Percentiles rank a stretch among this genome's conserved stretches.
phyloP scores from a whole-genome alignment of 169 alveolate genomes.

The Plasmodium blacklocki region DNA sequence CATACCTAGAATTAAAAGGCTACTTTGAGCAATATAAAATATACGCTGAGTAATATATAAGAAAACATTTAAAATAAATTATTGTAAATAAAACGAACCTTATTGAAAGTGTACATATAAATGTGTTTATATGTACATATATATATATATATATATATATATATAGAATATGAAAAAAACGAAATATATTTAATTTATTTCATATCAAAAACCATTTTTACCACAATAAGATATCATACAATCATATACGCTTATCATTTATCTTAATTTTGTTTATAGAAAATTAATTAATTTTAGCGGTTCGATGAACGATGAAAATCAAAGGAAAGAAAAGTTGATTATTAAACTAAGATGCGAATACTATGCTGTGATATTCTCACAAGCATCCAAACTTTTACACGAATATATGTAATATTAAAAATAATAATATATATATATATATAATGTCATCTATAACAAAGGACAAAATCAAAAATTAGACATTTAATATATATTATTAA shows the following conservation, averaged over 20 bases:
- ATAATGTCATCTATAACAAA: background rate
- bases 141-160: too few relatives aligned
- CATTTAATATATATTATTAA: background rate
- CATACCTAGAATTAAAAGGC: conserved; percentile 72
- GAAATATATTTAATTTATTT: too few relatives aligned
- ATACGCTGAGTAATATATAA: conserved; percentile 55
- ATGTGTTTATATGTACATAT: too few relatives aligned
- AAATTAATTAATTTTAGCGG: conserved; percentile 72
- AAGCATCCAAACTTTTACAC: conserved; percentile 69
- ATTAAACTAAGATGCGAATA: conserved; percentile 74
- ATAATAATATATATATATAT: background rate
- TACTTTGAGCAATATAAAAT: conserved; percentile 76
- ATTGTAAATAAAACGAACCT: too few relatives aligned
- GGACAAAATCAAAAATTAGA: background rate
- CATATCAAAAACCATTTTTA: too few relatives aligned
- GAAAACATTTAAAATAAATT: background rate
- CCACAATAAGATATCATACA: too few relatives aligned
- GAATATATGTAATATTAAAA: conserved; percentile 64
- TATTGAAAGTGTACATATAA: too few relatives aligned
- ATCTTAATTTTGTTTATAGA: conserved; percentile 10
- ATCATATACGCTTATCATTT: too few relatives aligned
- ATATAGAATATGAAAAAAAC: too few relatives aligned
- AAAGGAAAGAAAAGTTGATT: conserved; percentile 68
- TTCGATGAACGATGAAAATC: conserved; percentile 74
- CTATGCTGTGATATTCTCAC: conserved; percentile 73